Percentiles rank a stretch among this genome's conserved stretches.
Conservation (phyloP, 75 land plant genomes). For the Pseudotsuga menziesii region DNA sequence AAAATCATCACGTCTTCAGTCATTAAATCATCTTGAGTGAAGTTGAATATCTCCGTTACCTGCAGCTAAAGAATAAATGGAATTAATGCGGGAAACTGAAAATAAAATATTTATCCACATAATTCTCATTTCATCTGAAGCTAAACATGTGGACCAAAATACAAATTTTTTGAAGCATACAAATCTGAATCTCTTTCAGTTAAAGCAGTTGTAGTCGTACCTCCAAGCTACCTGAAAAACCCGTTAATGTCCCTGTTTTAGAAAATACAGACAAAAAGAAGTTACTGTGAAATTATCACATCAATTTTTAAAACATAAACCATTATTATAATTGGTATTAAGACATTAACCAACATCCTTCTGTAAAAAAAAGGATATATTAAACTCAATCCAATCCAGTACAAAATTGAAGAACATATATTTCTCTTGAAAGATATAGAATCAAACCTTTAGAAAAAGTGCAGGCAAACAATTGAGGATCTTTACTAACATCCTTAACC, state of each 20-base stretch:
- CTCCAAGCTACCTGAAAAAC: constrained; percentile 7
- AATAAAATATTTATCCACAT: background rate
- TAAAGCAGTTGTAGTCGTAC: background rate
- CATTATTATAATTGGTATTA: no score
- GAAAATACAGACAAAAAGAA: background rate
- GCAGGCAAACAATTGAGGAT: constrained; percentile 54
- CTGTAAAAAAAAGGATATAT: background rate
- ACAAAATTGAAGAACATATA: background rate
- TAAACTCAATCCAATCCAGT: background rate
- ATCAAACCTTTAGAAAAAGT: constrained; percentile 18
- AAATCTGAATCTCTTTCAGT: background rate
- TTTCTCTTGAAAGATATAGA: constrained; percentile 15
- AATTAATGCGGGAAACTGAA: background rate
- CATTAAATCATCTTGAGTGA: constrained; percentile 76
- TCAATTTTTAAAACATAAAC: background rate
- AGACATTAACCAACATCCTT: background rate
- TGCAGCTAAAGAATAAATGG: constrained; percentile 17
- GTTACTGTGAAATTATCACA: background rate
- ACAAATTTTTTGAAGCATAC: background rate
- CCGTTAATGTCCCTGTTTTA: background rate
- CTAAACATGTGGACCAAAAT: background rate
- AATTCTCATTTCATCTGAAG: background rate
- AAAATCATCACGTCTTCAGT: constrained; percentile 75
- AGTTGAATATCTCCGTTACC: constrained; percentile 69
- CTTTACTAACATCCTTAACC: constrained; percentile 57